These are phyloP conservation scores for Gnomoniopsis sp. DNA, from an alignment of 2,329 filamentous ascomycete species.

Conservation along the genomic window DNA sequence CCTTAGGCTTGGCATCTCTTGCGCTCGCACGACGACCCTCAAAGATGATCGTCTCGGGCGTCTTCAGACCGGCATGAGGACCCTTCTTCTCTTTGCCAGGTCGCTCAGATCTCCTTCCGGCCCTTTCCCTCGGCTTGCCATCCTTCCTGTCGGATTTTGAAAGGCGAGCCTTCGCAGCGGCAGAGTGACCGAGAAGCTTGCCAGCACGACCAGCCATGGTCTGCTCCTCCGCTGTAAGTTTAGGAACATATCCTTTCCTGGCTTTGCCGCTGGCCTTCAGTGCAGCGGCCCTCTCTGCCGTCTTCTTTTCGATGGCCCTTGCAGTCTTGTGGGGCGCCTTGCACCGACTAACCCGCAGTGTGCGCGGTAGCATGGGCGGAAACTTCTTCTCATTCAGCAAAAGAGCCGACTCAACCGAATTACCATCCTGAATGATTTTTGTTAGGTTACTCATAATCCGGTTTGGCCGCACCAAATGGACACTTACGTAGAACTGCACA, in stretches of 20 bases:
- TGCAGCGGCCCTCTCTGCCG: slow-evolving; percentile 29
- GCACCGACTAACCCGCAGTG: slow-evolving; percentile 81
- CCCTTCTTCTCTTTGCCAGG: slow-evolving; percentile 6
- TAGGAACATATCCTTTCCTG: slow-evolving; percentile 59
- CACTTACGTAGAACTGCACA: slow-evolving; percentile 78
- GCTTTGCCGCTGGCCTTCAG: slow-evolving; percentile 24
- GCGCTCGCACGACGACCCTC: slow-evolving; percentile 73
- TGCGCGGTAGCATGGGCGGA: slow-evolving; percentile 87
- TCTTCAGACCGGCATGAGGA: slow-evolving; percentile 44
- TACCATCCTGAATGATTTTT: slow-evolving; percentile 58
- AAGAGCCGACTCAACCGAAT: slow-evolving; percentile 86
- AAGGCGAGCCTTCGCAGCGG: slow-evolving; percentile 39
- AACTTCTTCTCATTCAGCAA: slow-evolving; percentile 88
- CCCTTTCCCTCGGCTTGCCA: slow-evolving; percentile 5
- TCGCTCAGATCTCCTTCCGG: background rate
- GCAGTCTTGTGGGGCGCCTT: slow-evolving; percentile 66
- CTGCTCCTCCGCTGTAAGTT: slow-evolving; percentile 65
- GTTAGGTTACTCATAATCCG: background rate
- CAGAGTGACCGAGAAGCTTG: slow-evolving; percentile 68
- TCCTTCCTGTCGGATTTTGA: slow-evolving; percentile 2
- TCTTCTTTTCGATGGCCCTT: slow-evolving; percentile 47
- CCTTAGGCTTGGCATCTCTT: slow-evolving; percentile 61
- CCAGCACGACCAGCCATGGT: slow-evolving; percentile 70
- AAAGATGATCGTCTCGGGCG: slow-evolving; percentile 72
- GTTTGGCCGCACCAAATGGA: background rate